Evolutionary conservation across 305 asterid species (phyloP).

Genomic region (Fraxinus sp.): DNA sequence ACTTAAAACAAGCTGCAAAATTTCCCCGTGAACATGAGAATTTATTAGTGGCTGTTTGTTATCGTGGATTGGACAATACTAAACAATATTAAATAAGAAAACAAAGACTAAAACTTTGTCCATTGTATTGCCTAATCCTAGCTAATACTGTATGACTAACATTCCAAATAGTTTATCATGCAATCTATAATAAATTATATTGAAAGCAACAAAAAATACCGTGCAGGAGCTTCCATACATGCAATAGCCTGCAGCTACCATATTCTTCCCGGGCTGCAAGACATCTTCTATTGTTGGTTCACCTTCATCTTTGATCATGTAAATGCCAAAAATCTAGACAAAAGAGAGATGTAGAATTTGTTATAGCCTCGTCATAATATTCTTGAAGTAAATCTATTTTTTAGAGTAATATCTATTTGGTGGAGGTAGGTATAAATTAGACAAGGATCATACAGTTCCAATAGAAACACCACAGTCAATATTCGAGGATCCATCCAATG

Average conservation of each 20-base stretch:
- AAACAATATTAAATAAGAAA: neutral
- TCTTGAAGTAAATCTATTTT: neutral
- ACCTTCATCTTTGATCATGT: conserved; percentile 51
- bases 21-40: neutral
- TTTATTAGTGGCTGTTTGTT: neutral
- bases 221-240: conserved; percentile 97
- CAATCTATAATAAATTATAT: neutral
- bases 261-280: conserved; percentile 87
- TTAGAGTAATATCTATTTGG: neutral
- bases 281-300: conserved; percentile 79
- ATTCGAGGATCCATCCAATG: conserved; percentile 97
- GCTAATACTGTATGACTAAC: neutral
- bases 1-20: conserved; percentile 71
- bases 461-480: conserved; percentile 98
- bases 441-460: conserved; percentile 68
- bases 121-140: neutral
- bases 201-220: conserved; percentile 41
- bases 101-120: neutral
- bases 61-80: neutral
- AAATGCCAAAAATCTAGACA: conserved; percentile 84
- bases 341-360: conserved; percentile 15
- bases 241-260: conserved; percentile 97
- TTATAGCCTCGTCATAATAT: neutral
- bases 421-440: neutral
- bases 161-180: neutral